Conservation (phyloP, 768 basidiomycete species). For the Podaxis carcinomalis region DNA sequence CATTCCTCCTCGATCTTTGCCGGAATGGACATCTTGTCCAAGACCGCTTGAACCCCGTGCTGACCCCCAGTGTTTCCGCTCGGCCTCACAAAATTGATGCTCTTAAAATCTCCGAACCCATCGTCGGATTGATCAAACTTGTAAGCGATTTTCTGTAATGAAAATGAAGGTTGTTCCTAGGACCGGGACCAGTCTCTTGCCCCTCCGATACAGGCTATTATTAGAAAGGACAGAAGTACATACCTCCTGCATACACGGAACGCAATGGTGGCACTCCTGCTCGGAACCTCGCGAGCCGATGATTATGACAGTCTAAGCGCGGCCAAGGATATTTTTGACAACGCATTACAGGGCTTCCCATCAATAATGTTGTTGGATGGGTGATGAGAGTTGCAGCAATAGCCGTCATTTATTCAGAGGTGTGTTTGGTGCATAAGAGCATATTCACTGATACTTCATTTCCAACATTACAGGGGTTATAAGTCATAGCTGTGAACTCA, state of each 20-base stretch:
- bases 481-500: too few relatives aligned
- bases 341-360: neutral
- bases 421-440: too few relatives aligned
- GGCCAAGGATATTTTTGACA: neutral
- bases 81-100: neutral
- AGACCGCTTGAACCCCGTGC: neutral
- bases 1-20: neutral
- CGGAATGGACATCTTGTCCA: neutral
- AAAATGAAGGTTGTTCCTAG: neutral
- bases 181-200: neutral
- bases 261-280: neutral
- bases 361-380: too few relatives aligned
- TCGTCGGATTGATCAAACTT: neutral
- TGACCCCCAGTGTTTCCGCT: neutral
- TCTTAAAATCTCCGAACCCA: neutral
- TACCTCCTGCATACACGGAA: neutral
- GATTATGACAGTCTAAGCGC: neutral
- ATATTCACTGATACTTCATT: too few relatives aligned
- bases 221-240: neutral
- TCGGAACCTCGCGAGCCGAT: neutral
- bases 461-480: too few relatives aligned
- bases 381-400: too few relatives aligned
- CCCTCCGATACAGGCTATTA: neutral
- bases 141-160: neutral
- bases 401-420: too few relatives aligned